Conservation (phyloP, 2,329 filamentous ascomycete genomes). For the Talaromyces sp. region DNA sequence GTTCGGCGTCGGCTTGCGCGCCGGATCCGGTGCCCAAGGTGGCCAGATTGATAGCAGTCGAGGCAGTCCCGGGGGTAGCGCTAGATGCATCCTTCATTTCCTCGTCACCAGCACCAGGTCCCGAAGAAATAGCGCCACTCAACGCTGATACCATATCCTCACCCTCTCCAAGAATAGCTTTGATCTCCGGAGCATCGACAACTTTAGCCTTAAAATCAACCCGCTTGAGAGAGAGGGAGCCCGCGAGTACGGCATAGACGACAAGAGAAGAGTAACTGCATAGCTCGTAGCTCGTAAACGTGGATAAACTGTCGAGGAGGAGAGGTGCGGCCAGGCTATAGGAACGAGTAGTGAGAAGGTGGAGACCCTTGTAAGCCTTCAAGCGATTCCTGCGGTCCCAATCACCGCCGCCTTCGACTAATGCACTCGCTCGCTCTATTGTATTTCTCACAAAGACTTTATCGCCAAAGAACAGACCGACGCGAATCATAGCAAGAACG, state of each 20-base stretch:
- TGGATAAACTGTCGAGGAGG: constrained; percentile 93
- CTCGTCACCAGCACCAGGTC: constrained; percentile 72
- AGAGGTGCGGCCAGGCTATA: constrained; percentile 87
- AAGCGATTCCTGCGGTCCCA: constrained; percentile 98
- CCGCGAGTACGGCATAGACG: constrained; percentile 91
- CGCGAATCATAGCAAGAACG: constrained; percentile 90
- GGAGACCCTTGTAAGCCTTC: constrained; percentile 96
- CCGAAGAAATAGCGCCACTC: constrained; percentile 74
- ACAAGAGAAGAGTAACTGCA: constrained; percentile 95
- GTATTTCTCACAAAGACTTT: constrained; percentile 90
- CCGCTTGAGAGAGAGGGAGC: constrained; percentile 89
- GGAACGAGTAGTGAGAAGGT: constrained; percentile 86
- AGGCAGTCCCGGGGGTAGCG: constrained; percentile 51
- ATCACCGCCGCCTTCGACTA: constrained; percentile 93
- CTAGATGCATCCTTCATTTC: constrained; percentile 65
- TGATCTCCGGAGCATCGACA: constrained; percentile 96
- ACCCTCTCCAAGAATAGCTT: constrained; percentile 86
- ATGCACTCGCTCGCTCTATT: constrained; percentile 79
- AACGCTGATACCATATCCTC: constrained; percentile 84
- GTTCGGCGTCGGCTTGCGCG: constrained; percentile 69
- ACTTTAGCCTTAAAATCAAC: constrained; percentile 99
- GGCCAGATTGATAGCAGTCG: constrained; percentile 82
- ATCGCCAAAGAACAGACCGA: constrained; percentile 94
- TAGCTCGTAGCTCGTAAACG: constrained; percentile 97
- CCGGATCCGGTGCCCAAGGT: constrained; percentile 69